Evolutionary conservation across 805 yeast species (phyloP).

Genomic region (Kodamaea fukazawae): DNA sequence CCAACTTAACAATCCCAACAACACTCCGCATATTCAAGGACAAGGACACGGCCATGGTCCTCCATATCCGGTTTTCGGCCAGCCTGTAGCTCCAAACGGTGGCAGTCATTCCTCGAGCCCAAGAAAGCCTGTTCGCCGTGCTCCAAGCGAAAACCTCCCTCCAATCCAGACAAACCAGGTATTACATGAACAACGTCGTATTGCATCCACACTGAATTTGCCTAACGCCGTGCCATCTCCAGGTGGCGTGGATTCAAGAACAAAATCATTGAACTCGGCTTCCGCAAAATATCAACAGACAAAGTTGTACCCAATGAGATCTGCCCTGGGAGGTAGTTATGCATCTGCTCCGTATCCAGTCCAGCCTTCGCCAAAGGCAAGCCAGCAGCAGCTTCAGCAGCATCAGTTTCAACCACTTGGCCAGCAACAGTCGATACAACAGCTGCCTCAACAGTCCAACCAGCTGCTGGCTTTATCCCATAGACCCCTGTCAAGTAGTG

Average conservation of each 20-base stretch:
- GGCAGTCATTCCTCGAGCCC: slow-evolving; percentile 1
- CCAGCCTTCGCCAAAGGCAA: too few species aligned
- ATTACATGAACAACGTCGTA: slow-evolving; percentile 7
- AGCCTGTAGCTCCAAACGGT: too few species aligned
- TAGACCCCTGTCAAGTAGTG: slow-evolving; percentile 16
- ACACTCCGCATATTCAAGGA: not conserved
- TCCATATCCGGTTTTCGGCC: too few species aligned
- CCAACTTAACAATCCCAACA: not conserved
- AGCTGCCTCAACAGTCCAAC: slow-evolving; percentile 1
- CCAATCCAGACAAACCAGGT: slow-evolving; percentile 1
- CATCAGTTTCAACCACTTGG: slow-evolving; percentile 5
- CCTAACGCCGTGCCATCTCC: slow-evolving; percentile 3
- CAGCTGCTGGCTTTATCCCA: slow-evolving; percentile 5
- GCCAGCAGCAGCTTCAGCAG: slow-evolving; percentile 4
- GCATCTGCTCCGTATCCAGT: too few species aligned
- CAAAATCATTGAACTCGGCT: slow-evolving; percentile 30
- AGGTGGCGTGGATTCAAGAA: slow-evolving; percentile 15
- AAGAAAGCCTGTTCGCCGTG: not conserved
- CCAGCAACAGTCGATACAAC: slow-evolving; percentile 11
- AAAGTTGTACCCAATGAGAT: slow-evolving; percentile 8
- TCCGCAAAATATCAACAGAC: slow-evolving; percentile 14
- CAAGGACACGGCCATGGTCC: too few species aligned
- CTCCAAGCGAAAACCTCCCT: slow-evolving; percentile 3
- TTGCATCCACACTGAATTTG: slow-evolving; percentile 8
- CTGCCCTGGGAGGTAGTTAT: not conserved